A percentile compares a stretch with the other conserved stretches of the same genome.
phyloP scores from a whole-genome alignment of 148 eudicot species.

The Rhododendron williamsianum region DNA sequence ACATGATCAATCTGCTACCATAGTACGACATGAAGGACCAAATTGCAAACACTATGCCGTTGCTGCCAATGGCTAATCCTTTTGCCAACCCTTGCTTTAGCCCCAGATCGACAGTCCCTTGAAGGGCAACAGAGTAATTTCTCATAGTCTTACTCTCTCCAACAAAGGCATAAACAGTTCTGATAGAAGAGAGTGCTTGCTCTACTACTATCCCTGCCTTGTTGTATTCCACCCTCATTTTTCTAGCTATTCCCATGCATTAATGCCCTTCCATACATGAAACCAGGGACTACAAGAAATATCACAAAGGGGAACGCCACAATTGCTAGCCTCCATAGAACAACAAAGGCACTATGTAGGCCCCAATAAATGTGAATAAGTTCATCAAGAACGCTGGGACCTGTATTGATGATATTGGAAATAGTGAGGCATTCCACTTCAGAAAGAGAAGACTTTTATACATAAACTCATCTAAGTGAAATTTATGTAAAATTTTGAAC shows the following conservation, averaged over 20 bases:
- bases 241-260: constrained; percentile 65
- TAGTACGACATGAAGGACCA: constrained; percentile 82
- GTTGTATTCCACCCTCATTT: constrained; percentile 49
- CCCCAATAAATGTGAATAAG: constrained; percentile 50
- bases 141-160: constrained; percentile 63
- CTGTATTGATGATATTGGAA: constrained; percentile 23
- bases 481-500: background rate
- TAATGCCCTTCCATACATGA: constrained; percentile 64
- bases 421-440: background rate
- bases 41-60: constrained; percentile 61
- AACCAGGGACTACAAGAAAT: constrained; percentile 63
- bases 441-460: background rate
- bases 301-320: constrained; percentile 58
- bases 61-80: constrained; percentile 81
- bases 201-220: constrained; percentile 62
- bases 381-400: constrained; percentile 76
- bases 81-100: constrained; percentile 74
- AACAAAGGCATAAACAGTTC: constrained; percentile 80
- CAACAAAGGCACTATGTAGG: constrained; percentile 52
- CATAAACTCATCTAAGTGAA: background rate
- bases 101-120: constrained; percentile 61
- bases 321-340: constrained; percentile 70
- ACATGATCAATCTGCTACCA: constrained; percentile 79
- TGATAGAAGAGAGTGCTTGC: constrained; percentile 69
- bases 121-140: constrained; percentile 55